Base-by-base conservation (phyloP, 805 yeast genomes). In the Kazachstania africana region DNA sequence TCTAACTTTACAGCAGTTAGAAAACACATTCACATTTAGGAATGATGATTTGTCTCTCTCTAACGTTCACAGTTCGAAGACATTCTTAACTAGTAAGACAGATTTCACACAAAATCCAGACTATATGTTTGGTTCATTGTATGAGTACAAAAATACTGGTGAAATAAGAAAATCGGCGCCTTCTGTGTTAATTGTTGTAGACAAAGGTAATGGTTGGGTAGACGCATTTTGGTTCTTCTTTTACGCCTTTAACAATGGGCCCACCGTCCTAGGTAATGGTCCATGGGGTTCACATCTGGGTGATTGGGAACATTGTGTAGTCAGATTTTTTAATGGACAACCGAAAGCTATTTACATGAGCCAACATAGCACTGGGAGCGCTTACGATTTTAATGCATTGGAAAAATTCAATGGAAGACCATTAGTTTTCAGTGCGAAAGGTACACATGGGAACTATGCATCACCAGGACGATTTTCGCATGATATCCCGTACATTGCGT, bases 231-330 rank as follows among this genome's bases (percentile, higher is more conserved):
- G 97, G 96, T 91, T 88, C 54, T 87, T 83, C 50, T 88, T 88
- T 50, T 88, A 91, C 52, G 78, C 94, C 2, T 88, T 88, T 62
- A 88, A 88, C 51, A 62, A 82, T 41, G 98, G 98, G 0, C 96
- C 98, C 0, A 88, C 77, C 58, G 96, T 88, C 8, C 85, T 88
- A 96, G 97, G 97, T 3, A 70, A 72, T 23, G 98, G 98, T 0
- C 98, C 98, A 0, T 91, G 79, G 62, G 98, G 98, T 0, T 81
- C 88, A 52, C 98, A 88, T 50, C 75, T 91, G 21, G 98, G 97
- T 5, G 98, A 88, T 60, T 88, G 98, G 98, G 98, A 88, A 46
- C 98, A 88, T 54, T 75, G 93, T 1, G 59, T 88, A 22, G 88
- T 85, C 10, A 64, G 98, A 16, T 88, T 83, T 50, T 72, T 75